Evolutionary conservation across 78 protist genomes (phyloP).

Genomic region (slime mould (Dictyostelium discoideum)): DNA sequence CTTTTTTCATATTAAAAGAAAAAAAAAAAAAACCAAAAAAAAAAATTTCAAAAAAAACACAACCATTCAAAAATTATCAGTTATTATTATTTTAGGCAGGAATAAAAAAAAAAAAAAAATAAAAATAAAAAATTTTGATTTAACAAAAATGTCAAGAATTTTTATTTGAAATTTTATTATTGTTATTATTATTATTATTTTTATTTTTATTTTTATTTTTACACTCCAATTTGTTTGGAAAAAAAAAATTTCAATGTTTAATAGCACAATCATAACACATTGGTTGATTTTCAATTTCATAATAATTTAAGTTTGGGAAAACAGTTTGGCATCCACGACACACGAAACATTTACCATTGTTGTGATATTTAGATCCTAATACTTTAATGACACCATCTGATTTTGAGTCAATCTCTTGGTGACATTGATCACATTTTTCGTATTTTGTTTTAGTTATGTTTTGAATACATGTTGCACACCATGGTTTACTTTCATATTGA

Average conservation of each 20-base stretch:
- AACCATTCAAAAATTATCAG: too few species aligned
- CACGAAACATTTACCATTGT: conserved; percentile 32
- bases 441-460: conserved; percentile 16
- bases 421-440: conserved; percentile 51
- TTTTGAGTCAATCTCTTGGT: conserved; percentile 20
- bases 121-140: too few species aligned
- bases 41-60: too few species aligned
- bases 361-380: conserved; percentile 43
- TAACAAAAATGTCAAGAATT: too few species aligned
- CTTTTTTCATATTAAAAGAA: too few species aligned
- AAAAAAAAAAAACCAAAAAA: too few species aligned
- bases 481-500: conserved; percentile 69
- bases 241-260: not conserved
- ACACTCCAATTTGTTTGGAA: not conserved
- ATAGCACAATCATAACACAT: conserved; percentile 69
- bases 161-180: not conserved
- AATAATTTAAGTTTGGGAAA: conserved; percentile 52
- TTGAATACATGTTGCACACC: conserved; percentile 21
- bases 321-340: conserved; percentile 26
- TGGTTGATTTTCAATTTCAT: conserved; percentile 28
- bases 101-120: too few species aligned
- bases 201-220: not conserved
- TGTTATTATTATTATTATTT: not conserved
- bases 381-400: conserved; percentile 74
- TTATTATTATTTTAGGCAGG: too few species aligned